A percentile compares a stretch with the other conserved stretches of the same genome.
phyloP scores from a whole-genome alignment of 2,329 filamentous ascomycete genomes.

The Penicillium fuscoglaucum region DNA sequence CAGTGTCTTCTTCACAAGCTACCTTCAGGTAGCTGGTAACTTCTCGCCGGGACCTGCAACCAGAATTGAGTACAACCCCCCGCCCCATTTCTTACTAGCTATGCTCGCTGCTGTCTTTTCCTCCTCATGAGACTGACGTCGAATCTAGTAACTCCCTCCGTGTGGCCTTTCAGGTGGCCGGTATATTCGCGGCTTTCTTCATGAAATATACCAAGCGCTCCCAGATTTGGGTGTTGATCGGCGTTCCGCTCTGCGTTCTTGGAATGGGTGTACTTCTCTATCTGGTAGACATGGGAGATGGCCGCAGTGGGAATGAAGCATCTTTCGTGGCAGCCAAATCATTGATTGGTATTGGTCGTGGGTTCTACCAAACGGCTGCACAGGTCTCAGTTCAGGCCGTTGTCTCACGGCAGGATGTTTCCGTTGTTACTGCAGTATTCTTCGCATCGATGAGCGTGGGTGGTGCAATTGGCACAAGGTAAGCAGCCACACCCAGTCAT shows the following conservation, averaged over 20 bases:
- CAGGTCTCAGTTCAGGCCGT: slow-evolving; percentile 41
- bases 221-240: slow-evolving; percentile 35
- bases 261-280: slow-evolving; percentile 36
- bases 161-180: slow-evolving; percentile 41
- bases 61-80: slow-evolving; percentile 20
- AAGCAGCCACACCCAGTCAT: background rate
- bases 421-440: slow-evolving; percentile 41
- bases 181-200: slow-evolving; percentile 36
- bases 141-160: slow-evolving; percentile 31
- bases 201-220: slow-evolving; percentile 43
- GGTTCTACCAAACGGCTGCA: slow-evolving; percentile 36
- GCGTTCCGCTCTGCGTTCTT: slow-evolving; percentile 38
- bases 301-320: slow-evolving; percentile 33
- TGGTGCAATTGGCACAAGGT: slow-evolving; percentile 38
- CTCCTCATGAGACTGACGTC: background rate
- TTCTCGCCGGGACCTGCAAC: slow-evolving; percentile 40
- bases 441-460: slow-evolving; percentile 37
- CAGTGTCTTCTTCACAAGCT: slow-evolving; percentile 45
- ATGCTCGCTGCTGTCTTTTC: background rate
- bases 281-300: slow-evolving; percentile 26
- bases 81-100: background rate
- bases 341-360: slow-evolving; percentile 38
- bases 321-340: slow-evolving; percentile 39
- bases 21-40: slow-evolving; percentile 42
- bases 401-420: slow-evolving; percentile 37